Percentiles rank a stretch among this genome's conserved stretches.
phyloP scores from a whole-genome alignment of 2,329 filamentous ascomycete species.

The Fusarium sp. region DNA sequence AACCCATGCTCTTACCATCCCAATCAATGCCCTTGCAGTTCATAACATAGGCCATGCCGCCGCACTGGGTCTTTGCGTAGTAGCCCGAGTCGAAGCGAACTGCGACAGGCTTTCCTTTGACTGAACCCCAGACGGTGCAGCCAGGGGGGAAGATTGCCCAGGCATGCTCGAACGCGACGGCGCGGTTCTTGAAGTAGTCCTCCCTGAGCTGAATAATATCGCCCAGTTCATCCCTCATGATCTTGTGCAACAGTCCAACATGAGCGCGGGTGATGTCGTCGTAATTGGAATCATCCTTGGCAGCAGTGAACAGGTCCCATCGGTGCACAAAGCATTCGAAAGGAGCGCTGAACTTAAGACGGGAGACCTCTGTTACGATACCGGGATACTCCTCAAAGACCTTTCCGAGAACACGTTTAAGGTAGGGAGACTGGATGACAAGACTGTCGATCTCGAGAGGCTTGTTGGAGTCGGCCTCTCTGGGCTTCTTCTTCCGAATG shows the following conservation, averaged over 20 bases:
- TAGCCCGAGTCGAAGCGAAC: constrained; percentile 57
- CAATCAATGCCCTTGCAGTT: constrained; percentile 63
- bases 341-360: constrained; percentile 72
- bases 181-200: constrained; percentile 67
- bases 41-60: constrained; percentile 58
- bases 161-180: constrained; percentile 67
- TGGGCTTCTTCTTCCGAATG: constrained; percentile 67
- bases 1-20: constrained; percentile 64
- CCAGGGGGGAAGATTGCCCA: constrained; percentile 70
- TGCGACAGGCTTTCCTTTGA: constrained; percentile 58
- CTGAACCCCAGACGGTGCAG: constrained; percentile 57
- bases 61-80: constrained; percentile 57
- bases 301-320: constrained; percentile 66
- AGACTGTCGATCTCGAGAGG: constrained; percentile 74
- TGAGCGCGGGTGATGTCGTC: constrained; percentile 63
- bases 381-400: constrained; percentile 73
- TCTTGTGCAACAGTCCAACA: constrained; percentile 62
- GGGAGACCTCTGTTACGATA: constrained; percentile 71
- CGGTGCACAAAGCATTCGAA: constrained; percentile 78
- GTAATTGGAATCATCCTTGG: constrained; percentile 58
- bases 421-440: constrained; percentile 73
- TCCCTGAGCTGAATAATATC: constrained; percentile 65
- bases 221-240: constrained; percentile 66
- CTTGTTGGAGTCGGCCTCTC: constrained; percentile 71
- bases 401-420: constrained; percentile 70